These are phyloP conservation scores for Myxozyma lipomycoides DNA, from an alignment of 805 yeast species.

Conservation along the genomic window DNA sequence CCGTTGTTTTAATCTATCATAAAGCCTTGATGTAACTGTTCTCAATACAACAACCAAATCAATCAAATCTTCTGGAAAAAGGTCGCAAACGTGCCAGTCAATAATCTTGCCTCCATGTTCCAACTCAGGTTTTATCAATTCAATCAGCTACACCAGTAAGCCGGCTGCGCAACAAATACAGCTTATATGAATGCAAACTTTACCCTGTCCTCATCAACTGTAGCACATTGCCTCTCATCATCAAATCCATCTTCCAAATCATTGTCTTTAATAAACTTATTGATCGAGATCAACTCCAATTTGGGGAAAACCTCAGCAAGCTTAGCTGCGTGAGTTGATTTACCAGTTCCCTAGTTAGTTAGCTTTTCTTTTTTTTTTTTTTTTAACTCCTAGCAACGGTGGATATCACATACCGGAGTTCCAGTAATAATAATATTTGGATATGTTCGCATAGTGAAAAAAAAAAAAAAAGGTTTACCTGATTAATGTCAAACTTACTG, in stretches of 20 bases:
- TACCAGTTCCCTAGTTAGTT: constrained; percentile 65
- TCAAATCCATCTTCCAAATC: constrained; percentile 81
- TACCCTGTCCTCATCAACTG: constrained; percentile 87
- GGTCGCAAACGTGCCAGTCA: constrained; percentile 98
- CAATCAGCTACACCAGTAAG: constrained; percentile 46
- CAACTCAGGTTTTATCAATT: constrained; percentile 70
- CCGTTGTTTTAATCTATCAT: constrained; percentile 70
- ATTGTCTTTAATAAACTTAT: constrained; percentile 75
- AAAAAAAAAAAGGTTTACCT: too few relatives aligned
- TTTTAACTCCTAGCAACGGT: constrained; percentile 12
- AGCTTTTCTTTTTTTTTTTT: too few relatives aligned
- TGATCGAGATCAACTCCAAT: constrained; percentile 57
- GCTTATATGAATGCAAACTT: not conserved
- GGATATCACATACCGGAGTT: constrained; percentile 61
- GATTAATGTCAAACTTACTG: constrained; percentile 22
- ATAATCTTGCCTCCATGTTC: constrained; percentile 83
- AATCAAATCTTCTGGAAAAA: constrained; percentile 86
- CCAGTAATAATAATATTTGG: constrained; percentile 89
- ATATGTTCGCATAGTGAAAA: constrained; percentile 17
- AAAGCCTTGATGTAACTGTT: constrained; percentile 66
- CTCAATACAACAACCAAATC: constrained; percentile 88
- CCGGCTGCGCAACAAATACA: not conserved
- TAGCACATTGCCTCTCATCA: constrained; percentile 74
- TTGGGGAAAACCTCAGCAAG: constrained; percentile 52
- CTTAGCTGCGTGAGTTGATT: constrained; percentile 67